Evolutionary conservation across 2,329 filamentous ascomycete species (phyloP).

Genomic region (Calonectria pauciramosa): DNA sequence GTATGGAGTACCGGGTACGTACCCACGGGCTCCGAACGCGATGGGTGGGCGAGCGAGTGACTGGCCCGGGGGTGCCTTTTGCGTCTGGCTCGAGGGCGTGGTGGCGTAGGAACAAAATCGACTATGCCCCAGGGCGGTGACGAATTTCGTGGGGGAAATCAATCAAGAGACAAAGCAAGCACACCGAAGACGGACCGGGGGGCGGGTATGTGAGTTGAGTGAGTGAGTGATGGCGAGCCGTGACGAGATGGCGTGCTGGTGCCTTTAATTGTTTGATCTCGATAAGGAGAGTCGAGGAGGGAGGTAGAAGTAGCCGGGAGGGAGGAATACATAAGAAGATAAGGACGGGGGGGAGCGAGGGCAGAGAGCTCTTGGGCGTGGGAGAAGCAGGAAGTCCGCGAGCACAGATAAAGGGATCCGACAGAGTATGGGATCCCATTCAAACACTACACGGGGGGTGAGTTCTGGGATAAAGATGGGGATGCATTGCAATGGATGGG

Average conservation of each 20-base stretch:
- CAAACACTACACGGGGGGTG: constrained; percentile 20
- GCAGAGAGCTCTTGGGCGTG: not conserved
- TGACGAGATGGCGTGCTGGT: constrained; percentile 2
- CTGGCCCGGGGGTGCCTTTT: constrained; percentile 33
- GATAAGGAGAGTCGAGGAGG: not conserved
- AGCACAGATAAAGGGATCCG: constrained; percentile 12
- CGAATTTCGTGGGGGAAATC: constrained; percentile 45
- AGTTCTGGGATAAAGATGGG: constrained; percentile 10
- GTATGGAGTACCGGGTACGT: constrained; percentile 24
- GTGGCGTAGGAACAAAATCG: constrained; percentile 42
- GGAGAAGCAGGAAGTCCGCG: not conserved
- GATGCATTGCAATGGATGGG: constrained; percentile 18
- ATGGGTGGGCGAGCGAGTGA: constrained; percentile 26
- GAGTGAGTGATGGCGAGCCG: constrained; percentile 8
- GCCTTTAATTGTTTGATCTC: constrained; percentile 7
- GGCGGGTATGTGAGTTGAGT: constrained; percentile 18
- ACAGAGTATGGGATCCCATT: constrained; percentile 1
- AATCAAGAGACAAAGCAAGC: constrained; percentile 20
- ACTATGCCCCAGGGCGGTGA: constrained; percentile 42
- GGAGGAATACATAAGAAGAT: constrained; percentile 11
- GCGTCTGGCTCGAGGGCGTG: constrained; percentile 42
- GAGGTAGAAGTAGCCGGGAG: not conserved
- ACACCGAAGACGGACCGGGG: constrained; percentile 37
- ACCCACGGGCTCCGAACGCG: constrained; percentile 28
- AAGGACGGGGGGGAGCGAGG: not conserved